These are phyloP conservation scores for Dothideomycetidae sp. DNA, from an alignment of 2,329 filamentous ascomycete species.

Conservation along the genomic window DNA sequence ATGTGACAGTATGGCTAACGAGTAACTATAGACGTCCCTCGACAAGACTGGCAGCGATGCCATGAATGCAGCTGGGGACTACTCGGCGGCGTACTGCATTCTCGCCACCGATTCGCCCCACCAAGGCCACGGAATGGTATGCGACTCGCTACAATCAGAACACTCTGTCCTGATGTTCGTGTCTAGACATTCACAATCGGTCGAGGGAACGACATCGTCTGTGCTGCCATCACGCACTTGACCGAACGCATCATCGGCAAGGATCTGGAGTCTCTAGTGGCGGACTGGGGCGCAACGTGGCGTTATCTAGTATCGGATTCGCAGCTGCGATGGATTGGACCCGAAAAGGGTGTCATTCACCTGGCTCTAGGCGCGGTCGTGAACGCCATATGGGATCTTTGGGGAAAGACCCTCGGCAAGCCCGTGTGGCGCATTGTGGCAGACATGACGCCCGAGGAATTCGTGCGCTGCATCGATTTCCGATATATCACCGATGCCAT, in stretches of 20 bases:
- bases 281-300: conserved; percentile 80
- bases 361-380: conserved; percentile 79
- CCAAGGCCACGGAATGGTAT: conserved; percentile 66
- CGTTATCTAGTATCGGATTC: conserved; percentile 80
- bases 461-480: conserved; percentile 83
- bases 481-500: conserved; percentile 89
- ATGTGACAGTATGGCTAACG: conserved; percentile 1
- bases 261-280: conserved; percentile 61
- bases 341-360: conserved; percentile 88
- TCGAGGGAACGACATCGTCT: conserved; percentile 86
- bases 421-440: conserved; percentile 83
- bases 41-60: conserved; percentile 95
- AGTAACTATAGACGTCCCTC: conserved; percentile 54
- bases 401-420: conserved; percentile 74
- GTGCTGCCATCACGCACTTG: conserved; percentile 65
- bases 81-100: conserved; percentile 90
- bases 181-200: conserved; percentile 61
- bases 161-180: too few relatives aligned
- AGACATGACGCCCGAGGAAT: conserved; percentile 78
- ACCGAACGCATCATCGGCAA: conserved; percentile 61
- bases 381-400: conserved; percentile 90
- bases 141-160: conserved; percentile 4
- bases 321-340: conserved; percentile 85
- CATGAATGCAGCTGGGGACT: conserved; percentile 90
- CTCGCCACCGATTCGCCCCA: conserved; percentile 61